Base-by-base conservation (phyloP, 352 stramenopile species). In the Phytophthora fragariaefolia region DNA sequence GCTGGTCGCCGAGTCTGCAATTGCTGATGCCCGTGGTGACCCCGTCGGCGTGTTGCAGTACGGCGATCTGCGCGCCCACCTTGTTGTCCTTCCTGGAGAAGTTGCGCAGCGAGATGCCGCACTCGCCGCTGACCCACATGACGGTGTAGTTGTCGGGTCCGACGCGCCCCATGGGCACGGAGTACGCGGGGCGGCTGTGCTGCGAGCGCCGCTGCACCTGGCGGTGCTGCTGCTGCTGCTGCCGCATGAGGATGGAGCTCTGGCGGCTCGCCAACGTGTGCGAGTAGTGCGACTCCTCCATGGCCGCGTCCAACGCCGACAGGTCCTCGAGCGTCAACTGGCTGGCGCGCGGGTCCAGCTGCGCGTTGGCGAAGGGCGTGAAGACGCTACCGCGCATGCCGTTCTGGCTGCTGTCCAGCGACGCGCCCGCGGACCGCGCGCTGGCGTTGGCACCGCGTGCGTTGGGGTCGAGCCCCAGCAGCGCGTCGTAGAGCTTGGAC, bases 51-150 rank as follows among this genome's bases (percentile, higher is more conserved):
- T 92, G 87, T 59, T 95, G 85, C 59, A 95, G 54, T 30, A 92
- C 77, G 10, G 87, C 86, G 36, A 95, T 91, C 58, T 95, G 87
- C 8, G 86, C 85, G 13, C 87, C 87, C 17, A 91, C 80, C 49
- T 90, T 91, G 69, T 83, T 82, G 42, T 80, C 69, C 26, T 69
- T 75, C 23, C 48, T 51, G 3, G 85, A 89, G 60, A 92, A 93
- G 58, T 93, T 93, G 63, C 85, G 86, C 34, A 95, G 66, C 48
- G 87, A 93, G 69, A 95, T 95, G 49, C 87, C 87, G 52, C 86
- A 92, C 65, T 95, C 87, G 38, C 87, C 87, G 50, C 81, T 91
- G 8, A 91, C 80, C 85, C 85, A 95, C 63, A 90, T 91, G 50
- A 93, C 87, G 15, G 80, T 80, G 59, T 93, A 95, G 46, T 83